These are phyloP conservation scores for Cunninghamia lanceolata DNA, from an alignment of 75 land plant species.

Conservation along the genomic window DNA sequence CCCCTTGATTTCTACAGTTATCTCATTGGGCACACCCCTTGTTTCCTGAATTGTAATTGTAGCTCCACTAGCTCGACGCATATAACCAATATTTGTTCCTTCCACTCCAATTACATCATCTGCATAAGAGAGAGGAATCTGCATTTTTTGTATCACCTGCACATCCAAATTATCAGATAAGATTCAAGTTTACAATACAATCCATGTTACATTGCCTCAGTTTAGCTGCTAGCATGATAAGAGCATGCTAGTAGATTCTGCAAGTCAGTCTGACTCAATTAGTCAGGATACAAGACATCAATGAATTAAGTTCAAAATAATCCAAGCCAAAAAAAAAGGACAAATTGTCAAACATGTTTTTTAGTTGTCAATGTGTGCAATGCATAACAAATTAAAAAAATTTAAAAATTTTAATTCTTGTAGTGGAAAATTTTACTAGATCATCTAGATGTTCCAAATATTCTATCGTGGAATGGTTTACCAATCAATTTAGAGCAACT, in stretches of 20 bases:
- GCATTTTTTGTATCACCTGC: slow-evolving; percentile 84
- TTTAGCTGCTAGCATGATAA: no score
- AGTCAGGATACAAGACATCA: neutral
- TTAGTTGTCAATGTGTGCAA: no score
- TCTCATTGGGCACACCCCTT: slow-evolving; percentile 70
- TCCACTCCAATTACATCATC: slow-evolving; percentile 84
- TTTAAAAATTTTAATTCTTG: no score
- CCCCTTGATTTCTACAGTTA: slow-evolving; percentile 94
- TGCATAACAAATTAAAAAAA: no score
- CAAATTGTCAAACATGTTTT: no score
- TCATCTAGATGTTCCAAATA: no score
- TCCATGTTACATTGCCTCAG: neutral
- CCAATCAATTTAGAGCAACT: no score
- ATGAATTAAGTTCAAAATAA: neutral
- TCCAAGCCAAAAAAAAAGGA: neutral
- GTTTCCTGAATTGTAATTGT: slow-evolving; percentile 83
- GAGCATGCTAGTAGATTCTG: neutral
- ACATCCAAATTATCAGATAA: neutral
- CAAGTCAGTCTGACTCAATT: neutral
- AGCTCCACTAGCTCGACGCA: slow-evolving; percentile 93
- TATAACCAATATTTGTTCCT: slow-evolving; percentile 75
- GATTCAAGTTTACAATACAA: neutral
- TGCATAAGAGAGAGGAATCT: slow-evolving; percentile 85
- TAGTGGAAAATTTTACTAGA: no score
- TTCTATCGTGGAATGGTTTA: no score